Evolutionary conservation across 2,329 filamentous ascomycete species (phyloP), one percentile per base, ranked within the genome.

Genomic region (Xenoacremonium recifei): DNA sequence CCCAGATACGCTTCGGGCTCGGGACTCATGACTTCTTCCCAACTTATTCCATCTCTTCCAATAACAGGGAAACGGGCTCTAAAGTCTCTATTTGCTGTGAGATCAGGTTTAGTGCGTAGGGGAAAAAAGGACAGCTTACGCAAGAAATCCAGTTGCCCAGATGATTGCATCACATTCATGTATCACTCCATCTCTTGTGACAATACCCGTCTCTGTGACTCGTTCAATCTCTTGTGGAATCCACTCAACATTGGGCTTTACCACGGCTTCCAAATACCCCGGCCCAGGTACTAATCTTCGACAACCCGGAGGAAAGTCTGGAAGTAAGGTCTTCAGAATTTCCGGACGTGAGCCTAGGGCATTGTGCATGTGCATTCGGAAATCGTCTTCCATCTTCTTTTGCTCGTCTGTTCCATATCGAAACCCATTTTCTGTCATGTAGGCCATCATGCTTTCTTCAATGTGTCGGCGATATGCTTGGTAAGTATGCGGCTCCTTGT

Each of bases 1-100:
- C 21, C 35, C 23, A 27, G 35, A 16, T 37, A 37, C 10, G 35
- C 35, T 27, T 37, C 35, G n/a, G 35, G 35, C 35, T 37, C 35
- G n/a, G 21, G 35, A 27, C 27, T 17, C 20, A 37, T 37, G 21
- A 37, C 35, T n/a, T 37, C 20, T 6, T 37, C 21, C 35, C 35
- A 37, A 11, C 7, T 21, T 4, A 37, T 37, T n/a, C 35, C 35
- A 25, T 27, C 35, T 27, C n/a, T 7, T 15, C 35, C 35, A 5
- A 23, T 25, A 12, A 37, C 21, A 6, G 35, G 35, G n/a, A 37
- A 37, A 2, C 35, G 35, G n/a, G 20, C 27, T n/a, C 20, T 11
- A 15, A 37, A 37, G 21, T 37, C 21, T 4, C 35, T 32, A 32
- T 32, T 37, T 21, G 20, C 6, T 15, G 16, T 7, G 2, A n/a